Evolutionary conservation across 345 rosid species (phyloP).

Genomic region (Pugionium cornutum): DNA sequence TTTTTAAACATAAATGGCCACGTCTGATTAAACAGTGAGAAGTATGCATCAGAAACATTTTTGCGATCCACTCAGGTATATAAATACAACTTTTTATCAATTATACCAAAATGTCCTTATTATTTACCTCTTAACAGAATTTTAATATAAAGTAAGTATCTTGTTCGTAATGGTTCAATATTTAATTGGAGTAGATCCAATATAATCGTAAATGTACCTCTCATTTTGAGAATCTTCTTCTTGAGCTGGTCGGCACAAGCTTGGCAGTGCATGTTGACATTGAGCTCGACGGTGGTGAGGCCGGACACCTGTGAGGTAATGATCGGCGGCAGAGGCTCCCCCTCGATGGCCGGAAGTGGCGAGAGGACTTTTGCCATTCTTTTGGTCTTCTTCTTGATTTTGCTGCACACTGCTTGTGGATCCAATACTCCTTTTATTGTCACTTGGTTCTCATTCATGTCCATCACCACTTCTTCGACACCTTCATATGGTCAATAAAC

Average conservation of each 20-base stretch:
- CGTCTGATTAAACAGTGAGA: too few relatives aligned
- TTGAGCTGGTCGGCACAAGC: slow-evolving; percentile 93
- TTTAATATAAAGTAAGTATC: not conserved
- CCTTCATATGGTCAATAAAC: slow-evolving; percentile 38
- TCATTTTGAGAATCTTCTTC: slow-evolving; percentile 88
- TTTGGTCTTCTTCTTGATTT: slow-evolving; percentile 75
- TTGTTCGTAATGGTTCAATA: not conserved
- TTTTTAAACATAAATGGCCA: too few relatives aligned
- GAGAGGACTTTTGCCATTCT: slow-evolving; percentile 75
- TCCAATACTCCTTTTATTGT: slow-evolving; percentile 76
- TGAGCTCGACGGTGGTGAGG: slow-evolving; percentile 69
- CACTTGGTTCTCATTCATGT: slow-evolving; percentile 77
- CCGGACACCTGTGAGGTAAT: slow-evolving; percentile 70
- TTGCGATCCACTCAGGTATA: too few relatives aligned
- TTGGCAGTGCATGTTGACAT: slow-evolving; percentile 88
- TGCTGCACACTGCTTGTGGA: slow-evolving; percentile 76
- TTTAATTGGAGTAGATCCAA: not conserved
- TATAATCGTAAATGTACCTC: slow-evolving; percentile 51
- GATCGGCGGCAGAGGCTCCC: slow-evolving; percentile 67
- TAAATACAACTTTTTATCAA: too few relatives aligned
- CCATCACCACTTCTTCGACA: slow-evolving; percentile 71
- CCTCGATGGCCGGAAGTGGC: slow-evolving; percentile 71
- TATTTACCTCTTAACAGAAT: too few relatives aligned
- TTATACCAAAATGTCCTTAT: too few relatives aligned
- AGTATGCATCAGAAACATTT: too few relatives aligned